Evolutionary conservation across 73 alveolate species (phyloP).

Genomic region (Effrenium voratum): DNA sequence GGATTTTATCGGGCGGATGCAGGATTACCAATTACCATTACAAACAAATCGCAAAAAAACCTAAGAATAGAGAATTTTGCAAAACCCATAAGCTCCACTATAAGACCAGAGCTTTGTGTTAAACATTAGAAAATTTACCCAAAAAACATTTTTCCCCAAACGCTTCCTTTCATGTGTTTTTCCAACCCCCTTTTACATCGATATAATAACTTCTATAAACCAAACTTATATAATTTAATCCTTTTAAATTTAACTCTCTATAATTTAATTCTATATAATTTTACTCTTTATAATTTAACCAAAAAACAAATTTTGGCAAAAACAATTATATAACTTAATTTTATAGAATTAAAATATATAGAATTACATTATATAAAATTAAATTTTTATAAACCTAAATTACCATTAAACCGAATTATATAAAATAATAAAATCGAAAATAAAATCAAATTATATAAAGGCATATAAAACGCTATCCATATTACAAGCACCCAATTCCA

Average conservation of each 20-base stretch:
- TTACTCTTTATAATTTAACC: not conserved
- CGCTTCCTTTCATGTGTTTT: too few species aligned
- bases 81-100: too few species aligned
- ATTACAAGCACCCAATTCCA: not conserved
- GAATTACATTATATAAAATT: not conserved
- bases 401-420: not conserved
- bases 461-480: not conserved
- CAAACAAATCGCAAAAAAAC: too few species aligned
- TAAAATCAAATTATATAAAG: not conserved
- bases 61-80: too few species aligned
- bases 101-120: too few species aligned
- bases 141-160: too few species aligned
- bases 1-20: too few species aligned
- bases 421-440: not conserved
- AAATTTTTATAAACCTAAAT: not conserved
- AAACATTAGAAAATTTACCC: too few species aligned
- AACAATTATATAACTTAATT: not conserved
- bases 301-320: not conserved
- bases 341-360: not conserved
- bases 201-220: not conserved
- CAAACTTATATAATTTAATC: not conserved
- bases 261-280: not conserved
- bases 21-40: too few species aligned
- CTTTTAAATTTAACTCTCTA: too few species aligned
- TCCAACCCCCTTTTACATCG: too few species aligned